A percentile compares a stretch with the other conserved stretches of the same genome.
These are phyloP conservation scores for Mycena haematopus DNA, from an alignment of 768 basidiomycete species.

Conservation along the genomic window DNA sequence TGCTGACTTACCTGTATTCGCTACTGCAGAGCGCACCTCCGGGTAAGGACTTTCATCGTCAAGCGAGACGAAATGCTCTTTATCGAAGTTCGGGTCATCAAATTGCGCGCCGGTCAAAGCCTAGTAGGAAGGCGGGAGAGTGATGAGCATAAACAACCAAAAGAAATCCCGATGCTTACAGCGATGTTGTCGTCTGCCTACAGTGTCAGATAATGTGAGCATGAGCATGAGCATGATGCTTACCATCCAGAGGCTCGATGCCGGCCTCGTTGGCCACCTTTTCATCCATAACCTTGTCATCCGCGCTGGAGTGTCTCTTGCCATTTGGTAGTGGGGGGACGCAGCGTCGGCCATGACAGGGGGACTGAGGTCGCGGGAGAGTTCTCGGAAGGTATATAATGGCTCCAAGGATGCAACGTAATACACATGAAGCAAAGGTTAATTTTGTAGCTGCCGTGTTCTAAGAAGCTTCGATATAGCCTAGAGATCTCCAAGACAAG, in stretches of 20 bases:
- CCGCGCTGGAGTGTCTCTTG: conserved; percentile 30
- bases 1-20: conserved; percentile 41
- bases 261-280: conserved; percentile 33
- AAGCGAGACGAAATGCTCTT: conserved; percentile 41
- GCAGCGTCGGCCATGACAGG: conserved; percentile 25
- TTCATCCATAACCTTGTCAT: conserved; percentile 32
- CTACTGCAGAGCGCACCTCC: conserved; percentile 75
- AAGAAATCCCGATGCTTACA: conserved; percentile 29
- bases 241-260: conserved; percentile 34
- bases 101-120: conserved; percentile 46
- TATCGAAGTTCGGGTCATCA: conserved; percentile 54
- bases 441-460: neutral
- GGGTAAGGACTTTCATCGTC: conserved; percentile 82
- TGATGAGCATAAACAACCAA: neutral
- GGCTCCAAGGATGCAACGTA: conserved; percentile 9
- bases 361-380: neutral
- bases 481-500: neutral
- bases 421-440: neutral
- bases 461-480: neutral
- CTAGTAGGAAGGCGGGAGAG: conserved; percentile 30
- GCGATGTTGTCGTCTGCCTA: conserved; percentile 39
- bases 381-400: conserved; percentile 14
- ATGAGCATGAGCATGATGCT: conserved; percentile 14
- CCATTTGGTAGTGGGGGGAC: conserved; percentile 33
- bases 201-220: neutral